Base-by-base conservation (phyloP, 495 filamentous ascomycete genomes). In the Oidiodendron maius region DNA sequence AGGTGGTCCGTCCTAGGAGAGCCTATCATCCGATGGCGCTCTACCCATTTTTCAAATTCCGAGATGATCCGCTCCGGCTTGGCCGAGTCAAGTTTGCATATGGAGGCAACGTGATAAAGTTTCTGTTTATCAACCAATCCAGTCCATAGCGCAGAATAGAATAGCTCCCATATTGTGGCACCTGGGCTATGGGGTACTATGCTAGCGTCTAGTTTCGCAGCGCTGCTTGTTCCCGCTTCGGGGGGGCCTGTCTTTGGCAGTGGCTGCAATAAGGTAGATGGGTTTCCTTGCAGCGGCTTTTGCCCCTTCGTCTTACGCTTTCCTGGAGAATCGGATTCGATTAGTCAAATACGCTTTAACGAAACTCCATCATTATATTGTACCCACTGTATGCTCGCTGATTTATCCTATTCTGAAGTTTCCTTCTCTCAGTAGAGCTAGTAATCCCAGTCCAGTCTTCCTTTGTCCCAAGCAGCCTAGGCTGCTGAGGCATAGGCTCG, bases 351-450 rank as follows among this genome's bases (percentile, higher is more conserved):
- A 4, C 18, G n/a, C 35, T 15, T 5, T 17, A 5, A 5, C 18
- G n/a, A 37, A 15, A 13, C 6, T 15, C 16, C 4, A 17, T 5
- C 11, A 20, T 41, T 6, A 49, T 25, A 1, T 25, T 15, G 21
- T 23, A 49, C 64, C 50, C 39, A 71, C 70, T 58, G 41, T 58
- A 64, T 16, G 69, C 68, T 40, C 69, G 53, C 52, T 74, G 69
- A 45, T 72, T 70, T 15, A 71, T 40, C 11, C 71, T 60, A 52
- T 74, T 74, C 53, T 74, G 71, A 24, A 62, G 51, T 37, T 61
- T 48, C 26, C 69, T 58, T 2, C 71, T 56, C 46, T 72, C 70
- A 32, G 60, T 61, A 2, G 62, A 56, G 40, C 70, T 66, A 2
- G 60, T 61, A 12, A 67, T 36, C 0, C 64, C 69, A 1, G 60